These are phyloP conservation scores for Ascoidea tarda DNA, from an alignment of 805 yeast genomes.

Conservation along the genomic window DNA sequence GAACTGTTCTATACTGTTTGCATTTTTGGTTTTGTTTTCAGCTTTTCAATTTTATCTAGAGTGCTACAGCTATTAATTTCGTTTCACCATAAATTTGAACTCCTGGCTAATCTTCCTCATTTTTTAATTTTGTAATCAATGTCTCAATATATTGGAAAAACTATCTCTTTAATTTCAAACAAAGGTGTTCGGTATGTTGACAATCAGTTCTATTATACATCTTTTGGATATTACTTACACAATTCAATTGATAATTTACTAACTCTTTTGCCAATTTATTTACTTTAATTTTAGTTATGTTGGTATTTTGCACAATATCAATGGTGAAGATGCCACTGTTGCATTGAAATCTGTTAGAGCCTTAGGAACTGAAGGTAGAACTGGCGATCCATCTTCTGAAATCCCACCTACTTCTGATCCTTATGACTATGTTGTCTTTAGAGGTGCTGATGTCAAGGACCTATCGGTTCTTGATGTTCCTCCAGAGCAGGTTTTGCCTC, in stretches of 20 bases:
- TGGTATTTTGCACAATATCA: constrained; percentile 76
- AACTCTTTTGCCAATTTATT: neutral
- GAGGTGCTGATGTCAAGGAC: constrained; percentile 88
- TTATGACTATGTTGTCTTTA: constrained; percentile 67
- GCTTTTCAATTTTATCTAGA: too few relatives aligned
- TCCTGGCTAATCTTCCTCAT: too few relatives aligned
- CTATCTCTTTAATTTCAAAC: constrained; percentile 66
- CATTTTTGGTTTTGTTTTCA: too few relatives aligned
- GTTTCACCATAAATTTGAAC: too few relatives aligned
- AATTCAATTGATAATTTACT: neutral
- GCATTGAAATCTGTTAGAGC: constrained; percentile 68
- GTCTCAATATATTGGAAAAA: constrained; percentile 90
- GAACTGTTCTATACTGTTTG: too few relatives aligned
- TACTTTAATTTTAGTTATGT: constrained; percentile 46
- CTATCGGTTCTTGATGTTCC: constrained; percentile 69
- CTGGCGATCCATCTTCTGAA: constrained; percentile 53
- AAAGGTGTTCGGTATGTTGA: constrained; percentile 46
- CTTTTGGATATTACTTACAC: neutral
- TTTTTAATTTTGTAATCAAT: constrained; percentile 21
- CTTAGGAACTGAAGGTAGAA: constrained; percentile 87
- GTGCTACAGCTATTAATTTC: too few relatives aligned
- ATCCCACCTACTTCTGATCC: constrained; percentile 55
- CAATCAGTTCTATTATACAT: neutral
- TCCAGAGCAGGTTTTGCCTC: constrained; percentile 49
- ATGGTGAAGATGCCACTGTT: constrained; percentile 83